Conservation (phyloP, 805 yeast species). For the Sporopachydermia quercuum region DNA sequence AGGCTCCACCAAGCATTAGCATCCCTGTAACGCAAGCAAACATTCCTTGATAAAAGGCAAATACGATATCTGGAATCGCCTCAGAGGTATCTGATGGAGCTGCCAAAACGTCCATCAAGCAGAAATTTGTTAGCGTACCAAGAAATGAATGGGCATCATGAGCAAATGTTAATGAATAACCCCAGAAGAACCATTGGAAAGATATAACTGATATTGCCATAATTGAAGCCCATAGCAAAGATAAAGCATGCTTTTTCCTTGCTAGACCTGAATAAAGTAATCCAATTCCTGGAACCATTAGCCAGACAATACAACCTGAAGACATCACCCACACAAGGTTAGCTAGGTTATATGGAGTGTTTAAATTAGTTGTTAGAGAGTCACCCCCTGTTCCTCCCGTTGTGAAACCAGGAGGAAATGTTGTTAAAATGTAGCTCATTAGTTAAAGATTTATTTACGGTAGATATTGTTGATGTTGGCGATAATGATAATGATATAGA, state of each 20-base stretch:
- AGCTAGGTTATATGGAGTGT: conserved; percentile 32
- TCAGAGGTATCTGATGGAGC: conserved; percentile 42
- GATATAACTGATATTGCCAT: conserved; percentile 65
- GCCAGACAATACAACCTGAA: conserved; percentile 17
- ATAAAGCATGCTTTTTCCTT: conserved; percentile 71
- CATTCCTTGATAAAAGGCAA: conserved; percentile 75
- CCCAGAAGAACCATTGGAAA: conserved; percentile 86
- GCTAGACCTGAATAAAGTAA: conserved; percentile 65
- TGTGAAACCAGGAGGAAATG: conserved; percentile 19
- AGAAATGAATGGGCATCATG: conserved; percentile 42
- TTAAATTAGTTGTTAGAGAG: conserved; percentile 30
- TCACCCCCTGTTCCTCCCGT: conserved; percentile 34
- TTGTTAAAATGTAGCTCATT: too few species aligned
- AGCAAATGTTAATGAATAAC: conserved; percentile 66
- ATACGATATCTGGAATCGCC: conserved; percentile 54
- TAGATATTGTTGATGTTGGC: too few species aligned
- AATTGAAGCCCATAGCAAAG: conserved; percentile 68
- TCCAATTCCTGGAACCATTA: conserved; percentile 58
- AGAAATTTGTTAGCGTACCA: conserved; percentile 55
- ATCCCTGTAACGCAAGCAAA: conserved; percentile 73
- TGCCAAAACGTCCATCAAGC: conserved; percentile 54
- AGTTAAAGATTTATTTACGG: too few species aligned
- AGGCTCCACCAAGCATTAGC: conserved; percentile 77
- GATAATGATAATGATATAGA: too few species aligned
- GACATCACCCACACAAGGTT: conserved; percentile 44